These are phyloP conservation scores for Psidium guajava DNA, from an alignment of 345 rosid genomes.

Conservation along the genomic window DNA sequence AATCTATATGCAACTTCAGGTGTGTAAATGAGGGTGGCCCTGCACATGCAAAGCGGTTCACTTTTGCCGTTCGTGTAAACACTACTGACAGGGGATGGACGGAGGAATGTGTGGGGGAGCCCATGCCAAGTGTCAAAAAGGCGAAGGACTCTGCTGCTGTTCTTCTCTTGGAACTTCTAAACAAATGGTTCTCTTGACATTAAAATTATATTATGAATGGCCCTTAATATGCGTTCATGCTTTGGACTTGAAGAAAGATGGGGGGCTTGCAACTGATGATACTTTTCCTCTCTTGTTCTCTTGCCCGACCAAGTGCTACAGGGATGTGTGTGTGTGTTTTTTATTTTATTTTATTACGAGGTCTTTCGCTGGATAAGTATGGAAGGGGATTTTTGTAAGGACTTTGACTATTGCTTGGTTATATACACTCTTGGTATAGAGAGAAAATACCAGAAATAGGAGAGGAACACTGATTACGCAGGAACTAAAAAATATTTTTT, in stretches of 20 bases:
- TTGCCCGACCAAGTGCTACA: background rate
- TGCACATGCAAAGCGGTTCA: conserved; percentile 92
- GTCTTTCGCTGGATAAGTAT: background rate
- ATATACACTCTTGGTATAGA: background rate
- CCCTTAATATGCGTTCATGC: background rate
- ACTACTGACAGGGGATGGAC: conserved; percentile 81
- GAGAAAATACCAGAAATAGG: background rate
- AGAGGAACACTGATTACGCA: background rate
- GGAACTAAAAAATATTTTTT: background rate
- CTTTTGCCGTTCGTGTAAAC: conserved; percentile 76
- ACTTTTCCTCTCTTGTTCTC: background rate
- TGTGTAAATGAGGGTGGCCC: conserved; percentile 94
- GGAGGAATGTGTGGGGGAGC: conserved; percentile 90
- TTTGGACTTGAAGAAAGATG: background rate
- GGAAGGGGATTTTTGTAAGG: background rate
- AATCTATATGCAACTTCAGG: conserved; percentile 19
- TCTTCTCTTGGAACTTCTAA: conserved; percentile 68
- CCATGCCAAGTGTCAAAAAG: conserved; percentile 98
- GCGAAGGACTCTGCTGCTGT: conserved; percentile 96
- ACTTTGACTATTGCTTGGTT: background rate
- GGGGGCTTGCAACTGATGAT: background rate
- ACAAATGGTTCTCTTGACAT: conserved; percentile 31
- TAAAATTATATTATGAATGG: background rate
- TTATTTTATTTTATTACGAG: background rate
- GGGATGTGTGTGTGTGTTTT: background rate